A percentile compares a stretch with the other conserved stretches of the same genome.
Evolutionary conservation across 345 rosid species (phyloP).

Genomic region (Nephelium lappaceum): DNA sequence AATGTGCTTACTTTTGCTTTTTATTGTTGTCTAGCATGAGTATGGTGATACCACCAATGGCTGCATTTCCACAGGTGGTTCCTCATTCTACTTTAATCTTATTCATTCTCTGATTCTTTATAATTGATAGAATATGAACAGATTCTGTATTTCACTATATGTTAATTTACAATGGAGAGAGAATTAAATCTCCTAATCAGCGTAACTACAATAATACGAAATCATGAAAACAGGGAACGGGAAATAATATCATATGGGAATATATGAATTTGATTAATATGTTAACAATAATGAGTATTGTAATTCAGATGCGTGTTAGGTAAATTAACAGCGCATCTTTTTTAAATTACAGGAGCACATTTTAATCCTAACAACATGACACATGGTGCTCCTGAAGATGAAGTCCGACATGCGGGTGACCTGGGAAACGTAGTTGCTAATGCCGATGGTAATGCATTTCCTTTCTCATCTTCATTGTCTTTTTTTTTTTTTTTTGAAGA

Average conservation of each 20-base stretch:
- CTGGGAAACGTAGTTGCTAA: constrained; percentile 99
- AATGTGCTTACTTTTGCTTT: neutral
- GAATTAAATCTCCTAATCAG: no score
- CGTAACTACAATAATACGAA: no score
- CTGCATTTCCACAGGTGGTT: constrained; percentile 87
- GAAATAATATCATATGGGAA: no score
- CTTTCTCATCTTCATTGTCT: constrained; percentile 5
- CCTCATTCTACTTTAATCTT: constrained; percentile 6
- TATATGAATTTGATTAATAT: no score
- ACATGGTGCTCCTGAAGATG: constrained; percentile 95
- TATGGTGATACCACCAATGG: constrained; percentile 98
- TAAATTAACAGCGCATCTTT: neutral
- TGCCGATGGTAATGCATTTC: constrained; percentile 63
- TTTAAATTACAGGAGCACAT: constrained; percentile 66
- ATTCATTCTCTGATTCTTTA: neutral
- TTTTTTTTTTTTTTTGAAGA: neutral
- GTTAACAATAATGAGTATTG: neutral
- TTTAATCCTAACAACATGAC: constrained; percentile 85
- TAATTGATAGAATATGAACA: no score
- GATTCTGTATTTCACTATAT: no score
- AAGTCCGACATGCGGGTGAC: constrained; percentile 99
- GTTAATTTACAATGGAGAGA: no score
- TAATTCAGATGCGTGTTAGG: constrained; percentile 2
- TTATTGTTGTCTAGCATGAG: constrained; percentile 67
- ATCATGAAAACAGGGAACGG: no score